These are phyloP conservation scores for Fusarium sp. DNA, from an alignment of 2,329 filamentous ascomycete species.

Conservation along the genomic window DNA sequence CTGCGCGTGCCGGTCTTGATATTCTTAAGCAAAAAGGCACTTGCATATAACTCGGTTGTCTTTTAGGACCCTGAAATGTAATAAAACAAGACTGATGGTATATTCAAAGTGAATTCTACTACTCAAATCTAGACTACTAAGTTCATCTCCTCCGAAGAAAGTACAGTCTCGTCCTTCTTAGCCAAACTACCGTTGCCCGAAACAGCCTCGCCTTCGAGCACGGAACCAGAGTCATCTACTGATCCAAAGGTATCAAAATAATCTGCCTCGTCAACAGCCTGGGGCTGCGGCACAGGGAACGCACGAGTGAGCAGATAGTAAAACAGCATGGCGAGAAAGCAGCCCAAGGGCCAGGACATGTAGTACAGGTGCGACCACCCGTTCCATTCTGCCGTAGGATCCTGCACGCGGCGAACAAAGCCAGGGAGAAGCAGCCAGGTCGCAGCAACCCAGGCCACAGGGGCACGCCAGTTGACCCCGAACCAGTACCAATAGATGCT, in stretches of 20 bases:
- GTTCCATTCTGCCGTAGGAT: background rate
- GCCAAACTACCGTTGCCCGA: background rate
- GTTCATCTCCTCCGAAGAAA: background rate
- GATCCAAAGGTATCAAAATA: background rate
- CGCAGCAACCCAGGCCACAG: background rate
- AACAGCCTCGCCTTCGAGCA: background rate
- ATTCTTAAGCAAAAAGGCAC: background rate
- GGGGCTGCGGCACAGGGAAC: background rate
- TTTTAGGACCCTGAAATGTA: background rate
- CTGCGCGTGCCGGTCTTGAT: background rate
- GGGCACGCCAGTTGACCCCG: background rate
- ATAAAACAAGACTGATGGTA: background rate
- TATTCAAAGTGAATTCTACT: background rate
- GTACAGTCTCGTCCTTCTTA: background rate
- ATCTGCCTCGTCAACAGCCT: background rate
- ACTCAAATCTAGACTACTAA: background rate
- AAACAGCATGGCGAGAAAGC: background rate
- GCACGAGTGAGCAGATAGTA: background rate
- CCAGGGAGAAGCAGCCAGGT: background rate
- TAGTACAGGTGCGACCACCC: background rate
- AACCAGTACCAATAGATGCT: background rate
- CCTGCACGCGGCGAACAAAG: background rate
- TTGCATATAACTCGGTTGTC: background rate
- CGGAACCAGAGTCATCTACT: background rate
- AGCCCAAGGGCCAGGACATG: background rate